phyloP scores from a whole-genome alignment of 1,139 yeast species.

The Pichia sp. region DNA sequence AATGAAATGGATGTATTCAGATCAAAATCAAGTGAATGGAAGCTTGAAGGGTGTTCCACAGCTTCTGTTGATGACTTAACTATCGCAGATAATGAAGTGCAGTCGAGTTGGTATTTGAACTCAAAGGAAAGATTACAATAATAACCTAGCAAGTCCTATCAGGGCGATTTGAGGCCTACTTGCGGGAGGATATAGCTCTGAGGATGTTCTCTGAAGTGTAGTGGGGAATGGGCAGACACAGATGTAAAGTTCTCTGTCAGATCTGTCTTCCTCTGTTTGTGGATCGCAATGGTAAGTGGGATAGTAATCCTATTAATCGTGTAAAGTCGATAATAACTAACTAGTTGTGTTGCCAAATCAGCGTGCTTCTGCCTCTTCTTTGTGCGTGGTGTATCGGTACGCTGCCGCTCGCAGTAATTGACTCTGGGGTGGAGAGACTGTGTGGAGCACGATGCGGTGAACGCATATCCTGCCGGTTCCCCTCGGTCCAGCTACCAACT shows the following conservation, averaged over 20 bases:
- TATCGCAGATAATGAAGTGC: neutral
- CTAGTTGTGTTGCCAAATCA: neutral
- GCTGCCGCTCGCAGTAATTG: neutral
- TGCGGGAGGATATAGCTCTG: neutral
- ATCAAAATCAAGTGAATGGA: no score
- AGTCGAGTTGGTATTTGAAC: neutral
- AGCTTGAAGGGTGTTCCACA: no score
- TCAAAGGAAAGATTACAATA: neutral
- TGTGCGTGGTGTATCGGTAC: neutral
- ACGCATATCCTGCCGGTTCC: neutral
- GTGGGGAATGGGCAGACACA: neutral
- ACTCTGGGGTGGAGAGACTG: neutral
- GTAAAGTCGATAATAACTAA: neutral
- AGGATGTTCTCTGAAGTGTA: neutral
- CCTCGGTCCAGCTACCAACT: neutral
- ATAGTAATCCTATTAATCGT: neutral
- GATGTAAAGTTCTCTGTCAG: neutral
- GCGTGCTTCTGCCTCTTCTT: neutral
- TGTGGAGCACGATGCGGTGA: neutral
- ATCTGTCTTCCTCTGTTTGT: no score
- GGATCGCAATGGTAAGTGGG: no score
- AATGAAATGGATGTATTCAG: neutral
- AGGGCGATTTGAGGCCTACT: no score
- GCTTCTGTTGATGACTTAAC: neutral
- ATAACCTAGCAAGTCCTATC: neutral